Percentiles rank a stretch among this genome's conserved stretches.
Evolutionary conservation across 2,329 filamentous ascomycete genomes (phyloP).

Genomic region (Xylaria sp.): DNA sequence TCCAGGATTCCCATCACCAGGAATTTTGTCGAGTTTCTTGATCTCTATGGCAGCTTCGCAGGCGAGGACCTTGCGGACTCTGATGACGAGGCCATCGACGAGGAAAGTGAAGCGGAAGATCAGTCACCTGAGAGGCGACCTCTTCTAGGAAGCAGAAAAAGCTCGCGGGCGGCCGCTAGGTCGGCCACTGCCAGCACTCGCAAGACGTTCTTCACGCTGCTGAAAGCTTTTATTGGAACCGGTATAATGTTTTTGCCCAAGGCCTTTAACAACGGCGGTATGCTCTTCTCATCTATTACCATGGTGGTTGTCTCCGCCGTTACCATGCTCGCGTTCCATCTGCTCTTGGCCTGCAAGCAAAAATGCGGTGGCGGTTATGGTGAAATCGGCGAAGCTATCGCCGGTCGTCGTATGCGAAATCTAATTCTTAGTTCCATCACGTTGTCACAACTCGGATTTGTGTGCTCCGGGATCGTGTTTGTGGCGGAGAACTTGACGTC

Average conservation of each 20-base stretch:
- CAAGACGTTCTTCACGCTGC: constrained; percentile 80
- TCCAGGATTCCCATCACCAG: constrained; percentile 68
- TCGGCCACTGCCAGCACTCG: constrained; percentile 73
- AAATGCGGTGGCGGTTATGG: constrained; percentile 77
- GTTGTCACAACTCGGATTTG: constrained; percentile 80
- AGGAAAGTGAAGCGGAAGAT: constrained; percentile 43
- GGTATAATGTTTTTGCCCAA: constrained; percentile 86
- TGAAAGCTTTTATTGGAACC: constrained; percentile 83
- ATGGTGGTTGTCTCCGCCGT: constrained; percentile 73
- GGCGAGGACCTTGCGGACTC: constrained; percentile 74
- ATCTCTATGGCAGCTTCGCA: constrained; percentile 80
- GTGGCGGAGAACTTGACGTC: constrained; percentile 78
- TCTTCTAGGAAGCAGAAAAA: constrained; percentile 67
- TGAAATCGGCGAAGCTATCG: constrained; percentile 75
- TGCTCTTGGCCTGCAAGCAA: constrained; percentile 74
- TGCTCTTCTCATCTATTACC: constrained; percentile 77
- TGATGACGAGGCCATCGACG: constrained; percentile 67
- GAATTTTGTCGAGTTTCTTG: constrained; percentile 80
- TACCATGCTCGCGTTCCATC: constrained; percentile 77
- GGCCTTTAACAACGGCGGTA: constrained; percentile 79
- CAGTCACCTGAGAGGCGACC: constrained; percentile 66
- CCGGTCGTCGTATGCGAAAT: constrained; percentile 70
- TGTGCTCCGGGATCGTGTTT: constrained; percentile 81
- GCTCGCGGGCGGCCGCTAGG: constrained; percentile 55
- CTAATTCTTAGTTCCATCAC: constrained; percentile 77